Evolutionary conservation across 169 alveolate genomes (phyloP).

Genomic region (Eimeria mitis): DNA sequence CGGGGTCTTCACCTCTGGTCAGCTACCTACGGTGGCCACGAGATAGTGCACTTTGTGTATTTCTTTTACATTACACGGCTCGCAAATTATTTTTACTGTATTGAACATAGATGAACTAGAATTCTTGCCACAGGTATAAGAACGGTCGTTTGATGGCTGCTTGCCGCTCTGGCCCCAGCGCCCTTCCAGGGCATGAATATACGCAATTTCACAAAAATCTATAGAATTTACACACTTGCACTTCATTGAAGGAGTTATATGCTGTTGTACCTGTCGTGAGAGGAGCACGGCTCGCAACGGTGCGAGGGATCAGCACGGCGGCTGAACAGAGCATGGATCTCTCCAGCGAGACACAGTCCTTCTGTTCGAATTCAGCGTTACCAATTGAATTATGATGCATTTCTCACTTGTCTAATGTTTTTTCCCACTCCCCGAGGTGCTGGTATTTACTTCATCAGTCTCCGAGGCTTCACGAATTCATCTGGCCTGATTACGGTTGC

Average conservation of each 20-base stretch:
- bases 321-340: background rate
- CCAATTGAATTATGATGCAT: background rate
- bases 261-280: background rate
- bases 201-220: background rate
- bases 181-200: background rate
- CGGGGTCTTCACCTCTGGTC: background rate
- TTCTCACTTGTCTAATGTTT: background rate
- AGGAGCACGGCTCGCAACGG: background rate
- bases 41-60: background rate
- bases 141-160: background rate
- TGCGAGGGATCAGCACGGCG: background rate
- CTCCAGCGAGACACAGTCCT: background rate
- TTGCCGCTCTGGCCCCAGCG: conserved; percentile 15
- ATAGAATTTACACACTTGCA: background rate
- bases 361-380: background rate
- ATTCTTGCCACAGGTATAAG: background rate
- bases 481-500: background rate
- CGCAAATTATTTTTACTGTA: background rate
- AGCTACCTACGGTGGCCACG: background rate
- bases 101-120: background rate
- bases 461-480: background rate
- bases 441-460: background rate
- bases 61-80: background rate
- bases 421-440: background rate
- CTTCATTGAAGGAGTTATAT: background rate